These are phyloP conservation scores for Oryza officinalis DNA, from an alignment of 176 grass and related monocot genomes.

Conservation along the genomic window DNA sequence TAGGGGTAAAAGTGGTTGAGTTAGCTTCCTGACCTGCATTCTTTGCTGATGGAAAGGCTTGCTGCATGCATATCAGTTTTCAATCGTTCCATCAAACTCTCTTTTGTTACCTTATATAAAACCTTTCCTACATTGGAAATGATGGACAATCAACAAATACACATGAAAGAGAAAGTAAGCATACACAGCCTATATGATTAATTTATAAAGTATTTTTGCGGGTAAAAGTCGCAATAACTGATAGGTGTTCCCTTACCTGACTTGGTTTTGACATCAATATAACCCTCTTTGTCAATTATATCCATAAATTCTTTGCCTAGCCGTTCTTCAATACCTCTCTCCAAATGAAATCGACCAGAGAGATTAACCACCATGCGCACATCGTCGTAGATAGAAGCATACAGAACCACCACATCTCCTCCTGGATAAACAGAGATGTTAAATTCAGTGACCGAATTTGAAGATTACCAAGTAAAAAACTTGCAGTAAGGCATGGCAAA, in stretches of 20 bases:
- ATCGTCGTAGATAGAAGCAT: slow-evolving; percentile 82
- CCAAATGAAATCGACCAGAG: slow-evolving; percentile 83
- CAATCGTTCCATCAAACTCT: slow-evolving; percentile 82
- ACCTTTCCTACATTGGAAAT: slow-evolving; percentile 43
- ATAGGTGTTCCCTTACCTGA: slow-evolving; percentile 46
- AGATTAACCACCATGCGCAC: slow-evolving; percentile 73
- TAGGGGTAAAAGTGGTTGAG: not conserved
- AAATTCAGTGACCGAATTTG: not conserved
- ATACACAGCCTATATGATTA: not conserved
- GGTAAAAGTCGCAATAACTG: not conserved
- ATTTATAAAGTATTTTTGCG: not conserved
- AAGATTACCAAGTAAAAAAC: not conserved
- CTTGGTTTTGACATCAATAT: slow-evolving; percentile 60
- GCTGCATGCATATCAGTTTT: slow-evolving; percentile 66
- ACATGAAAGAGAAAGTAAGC: not conserved
- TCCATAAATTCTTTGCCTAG: slow-evolving; percentile 71
- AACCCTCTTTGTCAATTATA: slow-evolving; percentile 78
- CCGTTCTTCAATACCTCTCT: slow-evolving; percentile 70
- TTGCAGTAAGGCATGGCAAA: not conserved
- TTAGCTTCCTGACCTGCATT: slow-evolving; percentile 66
- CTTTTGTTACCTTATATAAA: slow-evolving; percentile 66
- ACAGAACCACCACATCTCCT: slow-evolving; percentile 84
- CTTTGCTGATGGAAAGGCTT: slow-evolving; percentile 69
- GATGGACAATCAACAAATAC: not conserved
- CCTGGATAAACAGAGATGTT: slow-evolving; percentile 43